Conservation (phyloP, 2,329 filamentous ascomycete genomes). For the Fusarium sp. region DNA sequence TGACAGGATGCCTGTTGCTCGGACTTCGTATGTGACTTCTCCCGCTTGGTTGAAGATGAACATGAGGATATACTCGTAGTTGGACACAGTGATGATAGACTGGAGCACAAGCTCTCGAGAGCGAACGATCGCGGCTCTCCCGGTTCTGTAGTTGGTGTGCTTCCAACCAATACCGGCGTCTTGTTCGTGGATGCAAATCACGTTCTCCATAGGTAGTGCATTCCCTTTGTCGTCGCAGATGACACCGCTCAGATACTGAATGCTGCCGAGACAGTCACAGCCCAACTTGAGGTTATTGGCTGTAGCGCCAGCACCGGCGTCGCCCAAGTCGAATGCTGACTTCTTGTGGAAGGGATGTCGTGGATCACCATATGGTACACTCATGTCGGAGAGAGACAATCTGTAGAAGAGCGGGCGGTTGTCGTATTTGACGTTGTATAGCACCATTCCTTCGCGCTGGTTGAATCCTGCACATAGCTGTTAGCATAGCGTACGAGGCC, state of each 20-base stretch:
- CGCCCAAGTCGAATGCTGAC: slow-evolving; percentile 78
- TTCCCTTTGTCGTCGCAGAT: slow-evolving; percentile 65
- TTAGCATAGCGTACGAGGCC: neutral
- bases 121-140: slow-evolving; percentile 68
- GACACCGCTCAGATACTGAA: slow-evolving; percentile 71
- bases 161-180: slow-evolving; percentile 80
- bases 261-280: slow-evolving; percentile 76
- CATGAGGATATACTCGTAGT: slow-evolving; percentile 59
- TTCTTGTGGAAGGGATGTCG: slow-evolving; percentile 75
- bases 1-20: slow-evolving; percentile 74
- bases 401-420: slow-evolving; percentile 74
- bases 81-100: slow-evolving; percentile 70
- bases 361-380: slow-evolving; percentile 75
- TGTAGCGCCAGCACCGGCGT: slow-evolving; percentile 73
- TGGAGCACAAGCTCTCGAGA: slow-evolving; percentile 73
- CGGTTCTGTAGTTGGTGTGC: slow-evolving; percentile 74
- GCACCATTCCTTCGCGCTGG: slow-evolving; percentile 74
- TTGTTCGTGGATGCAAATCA: slow-evolving; percentile 76
- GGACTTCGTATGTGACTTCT: slow-evolving; percentile 69
- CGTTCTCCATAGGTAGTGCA: slow-evolving; percentile 64
- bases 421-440: slow-evolving; percentile 77
- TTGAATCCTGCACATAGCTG: slow-evolving; percentile 62
- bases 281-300: slow-evolving; percentile 76
- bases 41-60: slow-evolving; percentile 71
- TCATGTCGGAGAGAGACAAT: slow-evolving; percentile 77